Evolutionary conservation across 306 rosid species (phyloP).

Genomic region (Carpinus viminea): DNA sequence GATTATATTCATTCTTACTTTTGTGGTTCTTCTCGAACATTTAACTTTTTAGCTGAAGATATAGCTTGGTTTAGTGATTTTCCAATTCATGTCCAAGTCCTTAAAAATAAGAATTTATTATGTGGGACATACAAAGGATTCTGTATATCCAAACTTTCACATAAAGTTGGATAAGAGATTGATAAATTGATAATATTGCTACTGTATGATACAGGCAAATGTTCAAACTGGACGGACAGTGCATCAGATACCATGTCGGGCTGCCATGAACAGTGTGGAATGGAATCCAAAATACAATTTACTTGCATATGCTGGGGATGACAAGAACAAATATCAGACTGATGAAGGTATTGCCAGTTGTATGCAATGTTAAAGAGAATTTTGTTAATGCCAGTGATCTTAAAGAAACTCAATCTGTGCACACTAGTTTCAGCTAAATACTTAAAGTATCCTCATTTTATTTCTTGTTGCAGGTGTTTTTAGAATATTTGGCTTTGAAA

Average conservation of each 20-base stretch:
- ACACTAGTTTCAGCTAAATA: conserved; percentile 2
- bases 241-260: conserved; percentile 90
- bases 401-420: neutral
- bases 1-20: too few species aligned
- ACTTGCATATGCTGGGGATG: conserved; percentile 97
- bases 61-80: neutral
- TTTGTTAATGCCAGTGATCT: neutral
- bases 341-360: conserved; percentile 66
- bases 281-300: conserved; percentile 93
- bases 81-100: neutral
- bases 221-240: conserved; percentile 76
- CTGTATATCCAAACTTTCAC: neutral
- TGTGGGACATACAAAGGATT: neutral
- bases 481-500: conserved; percentile 84
- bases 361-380: neutral
- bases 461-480: conserved; percentile 71
- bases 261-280: conserved; percentile 98
- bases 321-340: conserved; percentile 92
- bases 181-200: conserved; percentile 8
- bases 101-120: neutral
- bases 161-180: neutral
- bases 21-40: neutral
- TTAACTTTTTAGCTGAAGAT: neutral
- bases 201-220: conserved; percentile 59
- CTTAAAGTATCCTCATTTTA: conserved; percentile 19